Percentiles rank a stretch among this genome's conserved stretches.
phyloP scores from a whole-genome alignment of 257 asterid species.

The Solanum piurae region DNA sequence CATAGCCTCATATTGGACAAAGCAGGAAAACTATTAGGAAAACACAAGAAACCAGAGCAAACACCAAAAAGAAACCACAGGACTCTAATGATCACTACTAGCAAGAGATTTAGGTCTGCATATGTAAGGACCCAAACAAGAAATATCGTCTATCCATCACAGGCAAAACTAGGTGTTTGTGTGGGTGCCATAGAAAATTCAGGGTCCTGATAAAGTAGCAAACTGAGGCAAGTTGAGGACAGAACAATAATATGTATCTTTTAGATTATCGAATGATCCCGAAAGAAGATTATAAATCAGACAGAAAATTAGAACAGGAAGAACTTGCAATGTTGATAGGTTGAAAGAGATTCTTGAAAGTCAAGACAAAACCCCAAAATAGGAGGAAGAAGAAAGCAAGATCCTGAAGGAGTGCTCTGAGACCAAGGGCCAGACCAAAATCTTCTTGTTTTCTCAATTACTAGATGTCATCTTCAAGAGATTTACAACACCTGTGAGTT shows the following conservation, averaged over 20 bases:
- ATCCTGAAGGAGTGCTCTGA: background rate
- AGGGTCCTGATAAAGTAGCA: background rate
- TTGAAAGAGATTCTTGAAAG: background rate
- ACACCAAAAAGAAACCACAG: background rate
- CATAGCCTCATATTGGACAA: background rate
- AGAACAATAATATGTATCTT: background rate
- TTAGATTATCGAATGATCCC: background rate
- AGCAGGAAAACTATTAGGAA: background rate
- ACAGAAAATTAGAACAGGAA: background rate
- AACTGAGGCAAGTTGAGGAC: background rate
- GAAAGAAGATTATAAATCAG: background rate
- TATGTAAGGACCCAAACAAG: background rate
- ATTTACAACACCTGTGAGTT: background rate
- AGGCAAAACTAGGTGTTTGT: background rate
- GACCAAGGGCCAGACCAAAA: background rate
- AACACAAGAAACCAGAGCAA: background rate
- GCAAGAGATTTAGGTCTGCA: background rate
- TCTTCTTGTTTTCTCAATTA: background rate
- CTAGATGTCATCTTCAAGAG: background rate
- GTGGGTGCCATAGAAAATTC: background rate
- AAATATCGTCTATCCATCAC: background rate
- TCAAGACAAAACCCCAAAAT: background rate
- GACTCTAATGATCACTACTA: background rate
- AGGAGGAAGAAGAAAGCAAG: background rate
- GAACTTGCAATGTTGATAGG: background rate